These are phyloP conservation scores for Whalleya microplaca DNA, from an alignment of 2,329 filamentous ascomycete genomes.

Conservation along the genomic window DNA sequence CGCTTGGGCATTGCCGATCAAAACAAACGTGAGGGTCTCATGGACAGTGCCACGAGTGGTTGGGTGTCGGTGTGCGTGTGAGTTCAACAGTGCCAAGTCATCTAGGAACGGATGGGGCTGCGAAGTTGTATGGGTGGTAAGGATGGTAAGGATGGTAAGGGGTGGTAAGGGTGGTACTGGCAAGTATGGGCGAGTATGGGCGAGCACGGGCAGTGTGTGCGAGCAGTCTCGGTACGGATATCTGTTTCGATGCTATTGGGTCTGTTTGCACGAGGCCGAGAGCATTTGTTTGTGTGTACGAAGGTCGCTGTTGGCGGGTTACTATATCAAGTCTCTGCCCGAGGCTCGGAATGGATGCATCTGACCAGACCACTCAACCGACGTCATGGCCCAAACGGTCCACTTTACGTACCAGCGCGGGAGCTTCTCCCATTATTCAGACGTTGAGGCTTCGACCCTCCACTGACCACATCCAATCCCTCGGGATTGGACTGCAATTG, in stretches of 20 bases:
- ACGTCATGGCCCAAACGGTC: constrained; percentile 9
- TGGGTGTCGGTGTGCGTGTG: constrained; percentile 2
- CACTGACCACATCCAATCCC: constrained; percentile 10
- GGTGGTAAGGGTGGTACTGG: too few species aligned
- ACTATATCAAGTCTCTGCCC: constrained; percentile 1
- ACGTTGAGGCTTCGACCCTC: constrained; percentile 10
- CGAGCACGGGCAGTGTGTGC: too few species aligned
- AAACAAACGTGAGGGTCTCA: not conserved
- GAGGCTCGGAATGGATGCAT: constrained; percentile 14
- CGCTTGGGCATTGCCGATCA: constrained; percentile 8
- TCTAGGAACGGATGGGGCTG: constrained; percentile 11
- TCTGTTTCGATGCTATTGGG: constrained; percentile 26
- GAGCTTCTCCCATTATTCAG: not conserved
- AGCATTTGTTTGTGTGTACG: constrained; percentile 14
- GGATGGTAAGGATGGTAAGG: constrained; percentile 4
- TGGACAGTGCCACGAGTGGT: not conserved
- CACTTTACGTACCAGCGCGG: not conserved
- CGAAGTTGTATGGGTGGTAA: constrained; percentile 12
- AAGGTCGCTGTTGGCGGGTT: constrained; percentile 1
- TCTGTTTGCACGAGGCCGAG: constrained; percentile 16
- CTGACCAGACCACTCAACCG: not conserved
- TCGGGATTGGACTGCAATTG: constrained; percentile 4
- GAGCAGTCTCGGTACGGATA: constrained; percentile 14
- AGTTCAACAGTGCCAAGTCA: constrained; percentile 19
- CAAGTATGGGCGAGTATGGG: too few species aligned